phyloP scores from a whole-genome alignment of 805 yeast genomes.

The Lachancea thermotolerans region DNA sequence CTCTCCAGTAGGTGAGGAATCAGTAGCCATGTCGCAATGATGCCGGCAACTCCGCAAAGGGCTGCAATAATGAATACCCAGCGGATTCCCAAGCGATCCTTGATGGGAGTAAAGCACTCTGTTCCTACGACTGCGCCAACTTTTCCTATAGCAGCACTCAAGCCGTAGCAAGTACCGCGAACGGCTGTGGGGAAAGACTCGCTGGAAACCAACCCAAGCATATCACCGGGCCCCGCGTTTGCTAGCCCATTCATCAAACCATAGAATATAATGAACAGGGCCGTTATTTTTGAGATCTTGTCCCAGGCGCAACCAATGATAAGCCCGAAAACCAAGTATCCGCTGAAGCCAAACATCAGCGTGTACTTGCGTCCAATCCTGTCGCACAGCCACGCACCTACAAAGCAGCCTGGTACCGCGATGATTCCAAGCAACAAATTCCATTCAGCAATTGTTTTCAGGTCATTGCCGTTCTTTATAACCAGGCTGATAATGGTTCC shows the following conservation, averaged over 20 bases:
- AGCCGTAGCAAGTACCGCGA: constrained; percentile 68
- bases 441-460: constrained; percentile 66
- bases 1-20: constrained; percentile 65
- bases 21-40: constrained; percentile 49
- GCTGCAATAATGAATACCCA: constrained; percentile 84
- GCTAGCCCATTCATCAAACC: constrained; percentile 67
- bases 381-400: constrained; percentile 64
- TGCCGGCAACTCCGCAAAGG: constrained; percentile 59
- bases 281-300: constrained; percentile 48
- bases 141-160: constrained; percentile 75
- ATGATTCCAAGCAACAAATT: constrained; percentile 56
- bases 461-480: constrained; percentile 34
- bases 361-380: constrained; percentile 65
- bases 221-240: constrained; percentile 74
- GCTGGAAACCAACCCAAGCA: constrained; percentile 59
- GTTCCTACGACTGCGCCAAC: constrained; percentile 85
- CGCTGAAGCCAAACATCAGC: constrained; percentile 61
- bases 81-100: constrained; percentile 51
- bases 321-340: constrained; percentile 65
- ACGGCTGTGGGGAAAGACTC: constrained; percentile 73
- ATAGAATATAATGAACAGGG: constrained; percentile 63
- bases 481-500: constrained; percentile 54
- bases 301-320: constrained; percentile 61
- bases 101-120: constrained; percentile 62
- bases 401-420: constrained; percentile 64